Base-by-base conservation (phyloP, 2,329 filamentous ascomycete genomes). In the Ceratocystis eucalypticola region DNA sequence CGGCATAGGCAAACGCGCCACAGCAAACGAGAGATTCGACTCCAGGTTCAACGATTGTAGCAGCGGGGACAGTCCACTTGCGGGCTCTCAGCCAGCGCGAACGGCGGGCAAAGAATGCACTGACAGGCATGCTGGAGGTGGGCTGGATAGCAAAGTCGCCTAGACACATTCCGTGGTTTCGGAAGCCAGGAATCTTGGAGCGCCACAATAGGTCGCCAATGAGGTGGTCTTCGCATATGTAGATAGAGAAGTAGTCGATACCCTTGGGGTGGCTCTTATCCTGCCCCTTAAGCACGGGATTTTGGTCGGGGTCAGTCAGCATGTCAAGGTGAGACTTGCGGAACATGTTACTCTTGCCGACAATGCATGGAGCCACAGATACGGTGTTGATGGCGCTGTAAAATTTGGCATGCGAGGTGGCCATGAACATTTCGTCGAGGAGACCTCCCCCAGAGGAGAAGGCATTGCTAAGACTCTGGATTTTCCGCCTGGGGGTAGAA, bases 311-410 rank as follows among this genome's bases (percentile, higher is more conserved):
- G 72, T 82, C 75, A 41, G 85, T 86, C 7, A 94, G 83, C 70
- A 83, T 82, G 75, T 96, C 84, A 45, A 99, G 84, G 72, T 99
- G 93, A 0, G 90, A 89, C 69, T 88, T 89, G 68, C 94, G 88
- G 77, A 97, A 99, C 92, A 99, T 97, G 77, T 95, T 97, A 72
- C 91, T 96, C 78, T 99, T 99, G 63, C 94, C 94, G 25, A 97
- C 88, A 67, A 96, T 88, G 75, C 94, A 99, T 7, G 95, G 94
- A 0, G 94, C 94, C 64, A 97, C 78, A 2, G 88, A 82, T 17
- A 96, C 90, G 0, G 90, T 89, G 76, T 97, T 97, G 81, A 99
- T 99, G 69, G 93, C 94, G 7, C 88, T 88, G 78, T 99, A 99
- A 80, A 99, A 97, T 74, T 99, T 99, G 71, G 91, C 91, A 75